Conservation (phyloP, 2,329 filamentous ascomycete genomes). For the Xylariaceae sp. region DNA sequence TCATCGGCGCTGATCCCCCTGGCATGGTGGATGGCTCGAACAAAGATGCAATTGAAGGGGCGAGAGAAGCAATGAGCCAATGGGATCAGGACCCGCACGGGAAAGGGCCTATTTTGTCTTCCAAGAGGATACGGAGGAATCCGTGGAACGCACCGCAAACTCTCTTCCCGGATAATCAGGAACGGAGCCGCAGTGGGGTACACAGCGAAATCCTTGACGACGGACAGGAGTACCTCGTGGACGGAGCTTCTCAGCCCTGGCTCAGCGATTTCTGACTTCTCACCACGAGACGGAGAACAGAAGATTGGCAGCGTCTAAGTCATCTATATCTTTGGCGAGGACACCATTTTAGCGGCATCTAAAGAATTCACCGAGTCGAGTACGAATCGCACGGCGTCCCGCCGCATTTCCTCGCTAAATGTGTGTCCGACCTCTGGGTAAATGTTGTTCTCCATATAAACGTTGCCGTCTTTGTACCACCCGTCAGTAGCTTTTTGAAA, state of each 20-base stretch:
- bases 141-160: conserved; percentile 41
- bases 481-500: conserved; percentile 49
- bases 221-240: conserved; percentile 37
- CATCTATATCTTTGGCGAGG: conserved; percentile 25
- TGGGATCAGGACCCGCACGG: conserved; percentile 52
- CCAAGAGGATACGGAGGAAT: conserved; percentile 46
- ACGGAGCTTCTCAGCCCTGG: conserved; percentile 38
- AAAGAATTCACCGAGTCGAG: conserved; percentile 38
- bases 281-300: background rate
- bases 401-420: conserved; percentile 63
- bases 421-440: conserved; percentile 65
- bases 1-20: conserved; percentile 61
- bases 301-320: conserved; percentile 1
- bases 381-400: conserved; percentile 61
- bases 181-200: conserved; percentile 35
- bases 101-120: conserved; percentile 36
- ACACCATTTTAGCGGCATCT: conserved; percentile 24
- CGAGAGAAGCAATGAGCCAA: conserved; percentile 38
- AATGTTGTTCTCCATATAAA: conserved; percentile 59
- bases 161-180: conserved; percentile 37
- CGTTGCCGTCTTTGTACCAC: conserved; percentile 50
- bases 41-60: conserved; percentile 37
- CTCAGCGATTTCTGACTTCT: conserved; percentile 4
- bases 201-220: conserved; percentile 29
- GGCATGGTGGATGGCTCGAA: conserved; percentile 36